Conservation (phyloP, 2,329 filamentous ascomycete species). For the Nemania sp. region DNA sequence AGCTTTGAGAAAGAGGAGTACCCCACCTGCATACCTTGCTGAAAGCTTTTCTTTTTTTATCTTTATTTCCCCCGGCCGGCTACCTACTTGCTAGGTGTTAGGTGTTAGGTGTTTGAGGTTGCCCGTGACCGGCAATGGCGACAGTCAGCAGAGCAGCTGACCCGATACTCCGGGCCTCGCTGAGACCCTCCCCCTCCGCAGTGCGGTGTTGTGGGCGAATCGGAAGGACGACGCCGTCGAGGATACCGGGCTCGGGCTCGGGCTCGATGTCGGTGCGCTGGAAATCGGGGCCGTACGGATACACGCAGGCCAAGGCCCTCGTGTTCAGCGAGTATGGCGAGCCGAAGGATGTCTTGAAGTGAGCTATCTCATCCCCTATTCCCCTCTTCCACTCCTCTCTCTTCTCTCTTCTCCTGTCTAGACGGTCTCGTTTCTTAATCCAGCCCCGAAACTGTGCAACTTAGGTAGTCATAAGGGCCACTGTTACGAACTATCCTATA, state of each 20-base stretch:
- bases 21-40: not conserved
- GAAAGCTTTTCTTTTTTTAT: not conserved
- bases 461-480: too few species aligned
- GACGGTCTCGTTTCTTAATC: too few species aligned
- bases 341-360: conserved; percentile 76
- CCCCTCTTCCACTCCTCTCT: not conserved
- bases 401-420: not conserved
- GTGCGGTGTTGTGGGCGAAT: conserved; percentile 11
- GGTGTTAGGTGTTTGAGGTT: not conserved
- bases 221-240: not conserved
- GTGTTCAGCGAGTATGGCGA: conserved; percentile 81
- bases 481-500: too few species aligned
- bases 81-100: not conserved
- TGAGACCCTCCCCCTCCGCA: conserved; percentile 26
- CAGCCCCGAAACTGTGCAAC: too few species aligned
- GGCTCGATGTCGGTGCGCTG: conserved; percentile 52
- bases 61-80: not conserved
- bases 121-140: conserved; percentile 29
- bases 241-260: conserved; percentile 21
- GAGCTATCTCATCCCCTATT: conserved; percentile 39
- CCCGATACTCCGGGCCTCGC: conserved; percentile 28
- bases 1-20: not conserved
- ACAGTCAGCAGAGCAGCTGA: conserved; percentile 30
- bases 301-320: conserved; percentile 86
- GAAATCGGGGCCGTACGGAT: conserved; percentile 77